Percentiles rank a stretch among this genome's conserved stretches.
Conservation (phyloP, 805 yeast genomes). For the Yarrowia sp. region DNA sequence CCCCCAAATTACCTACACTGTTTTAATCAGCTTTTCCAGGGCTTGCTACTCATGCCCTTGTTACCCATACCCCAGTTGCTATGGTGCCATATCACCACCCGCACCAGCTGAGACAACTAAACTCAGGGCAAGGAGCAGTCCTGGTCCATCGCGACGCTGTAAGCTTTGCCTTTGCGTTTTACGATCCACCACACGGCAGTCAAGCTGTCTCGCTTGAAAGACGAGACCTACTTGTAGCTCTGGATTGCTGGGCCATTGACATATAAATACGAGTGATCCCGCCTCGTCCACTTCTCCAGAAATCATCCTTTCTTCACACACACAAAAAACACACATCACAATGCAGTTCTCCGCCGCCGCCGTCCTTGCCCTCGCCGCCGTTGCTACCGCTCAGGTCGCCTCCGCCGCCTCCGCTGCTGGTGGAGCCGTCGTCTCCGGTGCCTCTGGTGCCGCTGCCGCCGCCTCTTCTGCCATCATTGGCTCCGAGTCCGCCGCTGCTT, state of each 20-base stretch:
- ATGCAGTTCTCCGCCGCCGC: constrained; percentile 34
- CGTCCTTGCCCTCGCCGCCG: constrained; percentile 37
- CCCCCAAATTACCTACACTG: neutral
- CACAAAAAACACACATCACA: constrained; percentile 28
- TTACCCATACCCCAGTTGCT: neutral
- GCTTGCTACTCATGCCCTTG: neutral
- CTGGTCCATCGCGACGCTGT: constrained; percentile 31
- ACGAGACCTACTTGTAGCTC: neutral
- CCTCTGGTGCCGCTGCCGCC: constrained; percentile 39
- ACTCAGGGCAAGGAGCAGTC: constrained; percentile 28
- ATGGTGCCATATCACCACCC: constrained; percentile 4
- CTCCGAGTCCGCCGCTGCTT: constrained; percentile 33
- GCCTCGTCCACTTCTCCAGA: neutral
- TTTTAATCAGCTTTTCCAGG: neutral
- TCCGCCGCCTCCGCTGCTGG: constrained; percentile 32
- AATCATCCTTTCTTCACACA: constrained; percentile 19
- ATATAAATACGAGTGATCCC: constrained; percentile 28
- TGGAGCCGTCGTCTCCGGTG: constrained; percentile 36
- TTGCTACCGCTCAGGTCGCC: constrained; percentile 33
- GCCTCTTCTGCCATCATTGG: constrained; percentile 38
- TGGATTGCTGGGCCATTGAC: constrained; percentile 28
- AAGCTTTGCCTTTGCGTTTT: constrained; percentile 32
- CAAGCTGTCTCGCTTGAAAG: constrained; percentile 8
- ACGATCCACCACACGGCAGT: constrained; percentile 21
- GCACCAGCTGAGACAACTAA: constrained; percentile 18